Percentiles rank a stretch among this genome's conserved stretches.
Evolutionary conservation across 2,329 filamentous ascomycete species (phyloP).

Genomic region (Aspergillus aculeatus): DNA sequence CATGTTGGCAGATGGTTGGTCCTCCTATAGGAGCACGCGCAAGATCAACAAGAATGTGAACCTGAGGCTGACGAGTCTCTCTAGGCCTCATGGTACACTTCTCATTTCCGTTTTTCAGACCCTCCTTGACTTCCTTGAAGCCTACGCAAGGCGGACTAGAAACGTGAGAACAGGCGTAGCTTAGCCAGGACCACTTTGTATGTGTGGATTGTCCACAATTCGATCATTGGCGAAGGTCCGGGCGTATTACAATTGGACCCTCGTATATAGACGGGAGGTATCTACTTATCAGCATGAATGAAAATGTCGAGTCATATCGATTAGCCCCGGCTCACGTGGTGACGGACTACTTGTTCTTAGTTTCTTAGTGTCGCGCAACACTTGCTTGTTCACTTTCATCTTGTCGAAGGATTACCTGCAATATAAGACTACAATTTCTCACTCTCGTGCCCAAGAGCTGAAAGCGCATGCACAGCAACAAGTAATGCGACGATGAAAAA

Average conservation of each 20-base stretch:
- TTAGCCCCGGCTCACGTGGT: slow-evolving; percentile 18
- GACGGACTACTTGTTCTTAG: neutral
- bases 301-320: neutral
- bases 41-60: slow-evolving; percentile 45
- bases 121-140: slow-evolving; percentile 48
- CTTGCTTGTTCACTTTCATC: neutral
- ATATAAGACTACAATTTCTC: neutral
- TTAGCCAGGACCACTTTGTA: neutral
- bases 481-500: slow-evolving; percentile 18
- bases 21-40: slow-evolving; percentile 45
- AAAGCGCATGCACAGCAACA: neutral
- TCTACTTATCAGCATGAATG: neutral
- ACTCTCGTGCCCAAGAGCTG: no score
- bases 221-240: no score
- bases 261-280: no score
- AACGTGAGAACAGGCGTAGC: slow-evolving; percentile 50
- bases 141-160: slow-evolving; percentile 57
- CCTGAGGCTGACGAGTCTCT: slow-evolving; percentile 10
- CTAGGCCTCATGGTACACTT: slow-evolving; percentile 27
- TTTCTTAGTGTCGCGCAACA: neutral
- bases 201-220: no score
- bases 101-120: slow-evolving; percentile 54
- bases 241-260: no score
- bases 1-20: slow-evolving; percentile 53
- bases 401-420: neutral